Base-by-base conservation (phyloP, 495 filamentous ascomycete species). In the Tuber umbilicatum region DNA sequence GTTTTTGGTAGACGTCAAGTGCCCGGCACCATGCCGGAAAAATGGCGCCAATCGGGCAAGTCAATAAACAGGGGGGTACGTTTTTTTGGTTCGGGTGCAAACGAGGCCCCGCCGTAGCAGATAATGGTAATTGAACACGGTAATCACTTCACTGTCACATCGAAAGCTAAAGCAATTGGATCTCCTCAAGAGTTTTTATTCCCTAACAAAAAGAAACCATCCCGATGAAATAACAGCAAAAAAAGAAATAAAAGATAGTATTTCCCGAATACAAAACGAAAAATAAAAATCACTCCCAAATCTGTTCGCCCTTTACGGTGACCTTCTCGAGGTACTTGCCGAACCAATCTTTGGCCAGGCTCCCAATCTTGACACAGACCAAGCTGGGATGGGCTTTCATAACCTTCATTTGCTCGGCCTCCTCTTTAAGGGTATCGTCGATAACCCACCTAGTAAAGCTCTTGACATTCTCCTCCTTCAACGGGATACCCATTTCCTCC, bases 381-480 rank as follows among this genome's bases (percentile, higher is more conserved):
- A 64, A 35, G 14, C n/a, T 64, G 27, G 55, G 55, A 38, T 78
- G 64, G 19, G 69, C 74, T 17, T 40, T 50, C 76, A 76, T 64
- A 67, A 72, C 74, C 10, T 40, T 40, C 74, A 78, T 70, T 17
- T 21, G 35, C 19, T 60, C 76, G 1, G 12, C 12, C 43, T 76
- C 76, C 39, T 78, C 76, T 31, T 71, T 73, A 1, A 78, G 27
- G 64, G 74, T 76, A 55, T 78, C 76, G 17, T 70, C 23, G 41
- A 21, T 42, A 47, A 78, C 70, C 76, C 76, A 78, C 23, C 60
- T 73, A 12, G 70, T 12, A 42, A 69, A 78, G 35, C 60, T 45
- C 0, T 27, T 41, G 14, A 73, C 5, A 27, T 70, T 78, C 12
- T 39, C 23, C 23, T 6, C 60, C 19, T 68, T 50, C 5, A 76